Conservation (phyloP, 192 early-diverging fungal genomes). For the Coemansia reversa region DNA sequence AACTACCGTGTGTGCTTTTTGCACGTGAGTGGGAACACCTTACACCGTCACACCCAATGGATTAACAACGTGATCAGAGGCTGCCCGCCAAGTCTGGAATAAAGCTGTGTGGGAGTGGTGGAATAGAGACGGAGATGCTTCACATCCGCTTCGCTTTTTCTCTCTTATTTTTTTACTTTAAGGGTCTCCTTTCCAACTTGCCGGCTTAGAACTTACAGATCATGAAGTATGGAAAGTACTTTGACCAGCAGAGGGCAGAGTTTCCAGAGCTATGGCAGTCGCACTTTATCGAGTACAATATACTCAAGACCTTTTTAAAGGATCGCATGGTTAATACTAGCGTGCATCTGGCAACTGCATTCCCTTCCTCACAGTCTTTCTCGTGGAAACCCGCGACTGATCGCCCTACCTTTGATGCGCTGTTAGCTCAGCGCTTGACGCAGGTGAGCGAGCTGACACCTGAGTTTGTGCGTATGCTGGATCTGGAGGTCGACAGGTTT, state of each 20-base stretch:
- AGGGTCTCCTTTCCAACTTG: neutral
- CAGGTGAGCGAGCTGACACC: slow-evolving; percentile 61
- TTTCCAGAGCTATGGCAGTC: slow-evolving; percentile 66
- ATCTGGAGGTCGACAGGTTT: slow-evolving; percentile 64
- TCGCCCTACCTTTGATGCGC: slow-evolving; percentile 55
- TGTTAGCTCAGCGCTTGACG: slow-evolving; percentile 59
- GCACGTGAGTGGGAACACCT: neutral
- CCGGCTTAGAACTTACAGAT: neutral
- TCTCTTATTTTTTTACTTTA: slow-evolving; percentile 1
- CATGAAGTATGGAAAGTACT: slow-evolving; percentile 78
- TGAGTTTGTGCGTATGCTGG: slow-evolving; percentile 67
- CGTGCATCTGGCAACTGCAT: slow-evolving; percentile 43
- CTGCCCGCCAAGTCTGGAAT: neutral
- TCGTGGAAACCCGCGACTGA: slow-evolving; percentile 24
- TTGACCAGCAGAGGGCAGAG: slow-evolving; percentile 62
- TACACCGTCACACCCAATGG: neutral
- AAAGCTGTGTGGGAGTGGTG: neutral
- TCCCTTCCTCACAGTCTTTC: slow-evolving; percentile 38
- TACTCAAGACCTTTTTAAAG: slow-evolving; percentile 69
- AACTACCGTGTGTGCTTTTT: neutral
- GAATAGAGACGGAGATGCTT: neutral
- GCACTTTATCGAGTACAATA: slow-evolving; percentile 71
- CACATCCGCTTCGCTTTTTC: neutral
- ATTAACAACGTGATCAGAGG: neutral
- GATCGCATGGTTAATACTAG: slow-evolving; percentile 59